Evolutionary conservation across 176 grass and related monocot genomes (phyloP).

Genomic region (Melocanna baccifera): DNA sequence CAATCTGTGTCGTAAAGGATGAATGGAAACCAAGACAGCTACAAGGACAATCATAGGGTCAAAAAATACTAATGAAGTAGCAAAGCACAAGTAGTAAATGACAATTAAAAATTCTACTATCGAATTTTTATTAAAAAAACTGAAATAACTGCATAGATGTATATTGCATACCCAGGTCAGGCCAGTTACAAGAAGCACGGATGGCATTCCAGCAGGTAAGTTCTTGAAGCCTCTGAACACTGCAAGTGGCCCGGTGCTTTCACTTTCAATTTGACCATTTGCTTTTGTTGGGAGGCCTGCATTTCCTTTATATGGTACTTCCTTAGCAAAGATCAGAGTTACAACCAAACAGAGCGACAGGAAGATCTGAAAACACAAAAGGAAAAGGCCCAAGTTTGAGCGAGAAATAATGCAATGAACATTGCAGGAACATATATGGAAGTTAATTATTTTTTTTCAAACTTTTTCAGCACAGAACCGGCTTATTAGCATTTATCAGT

Average conservation of each 20-base stretch:
- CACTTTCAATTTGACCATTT: constrained; percentile 34
- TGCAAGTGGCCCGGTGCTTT: constrained; percentile 24
- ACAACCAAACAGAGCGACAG: constrained; percentile 42
- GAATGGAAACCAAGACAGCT: constrained; percentile 94
- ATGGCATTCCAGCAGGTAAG: constrained; percentile 80
- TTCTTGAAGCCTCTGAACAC: constrained; percentile 65
- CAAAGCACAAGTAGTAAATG: not conserved
- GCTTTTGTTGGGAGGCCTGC: constrained; percentile 40
- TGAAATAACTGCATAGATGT: not conserved
- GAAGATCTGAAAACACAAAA: constrained; percentile 51
- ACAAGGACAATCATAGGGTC: not conserved
- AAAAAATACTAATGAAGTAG: not conserved
- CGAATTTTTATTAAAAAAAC: not conserved
- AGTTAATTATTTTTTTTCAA: not conserved
- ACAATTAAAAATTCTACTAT: not conserved
- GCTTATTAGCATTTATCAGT: not conserved
- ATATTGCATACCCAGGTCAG: constrained; percentile 70
- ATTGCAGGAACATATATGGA: not conserved
- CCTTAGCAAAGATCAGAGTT: constrained; percentile 65
- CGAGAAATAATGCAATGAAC: not conserved
- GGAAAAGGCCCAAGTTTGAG: not conserved
- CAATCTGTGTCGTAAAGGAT: constrained; percentile 98
- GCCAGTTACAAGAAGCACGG: constrained; percentile 75
- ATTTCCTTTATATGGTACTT: constrained; percentile 45
- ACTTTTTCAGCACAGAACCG: not conserved